Evolutionary conservation across 495 filamentous ascomycete species (phyloP).

Genomic region (Paragyromitra xinjiangensis): DNA sequence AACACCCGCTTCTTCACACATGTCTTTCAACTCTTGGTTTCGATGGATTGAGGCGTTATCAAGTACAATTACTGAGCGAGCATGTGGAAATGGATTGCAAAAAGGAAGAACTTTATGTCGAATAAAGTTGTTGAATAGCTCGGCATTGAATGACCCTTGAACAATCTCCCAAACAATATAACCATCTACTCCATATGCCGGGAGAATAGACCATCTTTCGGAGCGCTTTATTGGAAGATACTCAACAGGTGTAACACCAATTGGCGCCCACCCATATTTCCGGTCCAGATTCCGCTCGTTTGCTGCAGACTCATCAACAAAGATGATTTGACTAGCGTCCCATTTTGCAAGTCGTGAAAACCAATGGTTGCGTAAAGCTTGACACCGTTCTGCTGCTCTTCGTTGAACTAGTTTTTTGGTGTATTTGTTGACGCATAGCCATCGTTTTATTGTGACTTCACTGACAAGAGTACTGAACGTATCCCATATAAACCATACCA

Average conservation of each 20-base stretch:
- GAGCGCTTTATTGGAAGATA: not conserved
- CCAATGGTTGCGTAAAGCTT: not conserved
- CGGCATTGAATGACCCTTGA: not conserved
- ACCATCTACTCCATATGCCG: not conserved
- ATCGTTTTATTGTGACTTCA: not conserved
- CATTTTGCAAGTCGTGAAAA: not conserved
- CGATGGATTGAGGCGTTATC: not conserved
- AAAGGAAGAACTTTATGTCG: not conserved
- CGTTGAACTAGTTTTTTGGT: not conserved
- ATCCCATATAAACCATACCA: conserved; percentile 4
- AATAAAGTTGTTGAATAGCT: not conserved
- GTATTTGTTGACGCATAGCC: not conserved
- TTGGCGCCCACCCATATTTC: conserved; percentile 16
- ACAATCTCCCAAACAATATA: conserved; percentile 9
- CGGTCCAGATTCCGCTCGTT: not conserved
- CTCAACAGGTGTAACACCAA: not conserved
- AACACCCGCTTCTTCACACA: not conserved
- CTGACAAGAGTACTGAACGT: not conserved
- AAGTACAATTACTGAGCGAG: not conserved
- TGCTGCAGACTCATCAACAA: not conserved
- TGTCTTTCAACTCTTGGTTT: not conserved
- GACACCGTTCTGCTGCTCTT: not conserved
- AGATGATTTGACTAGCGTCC: not conserved
- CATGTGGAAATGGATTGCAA: not conserved
- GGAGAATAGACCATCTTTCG: not conserved